phyloP scores from a whole-genome alignment of 805 yeast genomes.

The Teunomyces funiuensis region DNA sequence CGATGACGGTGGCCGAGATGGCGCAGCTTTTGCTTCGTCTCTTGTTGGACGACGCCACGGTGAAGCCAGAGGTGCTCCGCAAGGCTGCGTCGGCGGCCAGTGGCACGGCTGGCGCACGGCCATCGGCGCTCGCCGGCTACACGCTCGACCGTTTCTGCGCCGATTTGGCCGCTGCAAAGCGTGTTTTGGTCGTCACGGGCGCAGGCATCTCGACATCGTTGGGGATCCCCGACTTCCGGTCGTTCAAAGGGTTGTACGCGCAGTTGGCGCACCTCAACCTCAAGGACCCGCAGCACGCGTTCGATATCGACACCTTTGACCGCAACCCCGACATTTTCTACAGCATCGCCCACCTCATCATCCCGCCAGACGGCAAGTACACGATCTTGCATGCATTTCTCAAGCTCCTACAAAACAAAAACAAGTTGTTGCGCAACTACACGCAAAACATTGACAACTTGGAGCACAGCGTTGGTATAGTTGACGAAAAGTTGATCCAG shows the following conservation, averaged over 20 bases:
- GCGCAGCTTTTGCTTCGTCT: slow-evolving; percentile 11
- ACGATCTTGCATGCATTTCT: slow-evolving; percentile 42
- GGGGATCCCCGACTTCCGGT: slow-evolving; percentile 91
- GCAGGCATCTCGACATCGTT: slow-evolving; percentile 90
- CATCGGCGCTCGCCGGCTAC: slow-evolving; percentile 7
- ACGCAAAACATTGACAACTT: slow-evolving; percentile 47
- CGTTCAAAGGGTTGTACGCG: slow-evolving; percentile 81
- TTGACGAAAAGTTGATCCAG: slow-evolving; percentile 63
- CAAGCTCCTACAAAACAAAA: slow-evolving; percentile 34
- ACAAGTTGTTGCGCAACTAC: slow-evolving; percentile 40
- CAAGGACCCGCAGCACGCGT: slow-evolving; percentile 88
- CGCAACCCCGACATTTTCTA: slow-evolving; percentile 80
- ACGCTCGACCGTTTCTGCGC: slow-evolving; percentile 13
- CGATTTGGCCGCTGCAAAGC: slow-evolving; percentile 25
- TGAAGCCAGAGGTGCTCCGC: not conserved
- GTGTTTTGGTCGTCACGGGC: slow-evolving; percentile 77
- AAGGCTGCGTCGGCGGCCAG: not conserved
- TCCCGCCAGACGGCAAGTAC: slow-evolving; percentile 52
- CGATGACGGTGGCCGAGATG: slow-evolving; percentile 8
- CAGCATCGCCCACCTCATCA: slow-evolving; percentile 79
- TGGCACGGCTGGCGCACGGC: too few relatives aligned
- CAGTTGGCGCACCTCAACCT: slow-evolving; percentile 66
- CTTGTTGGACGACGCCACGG: slow-evolving; percentile 10
- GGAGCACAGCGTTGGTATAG: slow-evolving; percentile 49
- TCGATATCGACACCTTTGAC: slow-evolving; percentile 68